These are phyloP conservation scores for Eudorina sp. DNA, from an alignment of 139 green algal genomes.

Conservation along the genomic window DNA sequence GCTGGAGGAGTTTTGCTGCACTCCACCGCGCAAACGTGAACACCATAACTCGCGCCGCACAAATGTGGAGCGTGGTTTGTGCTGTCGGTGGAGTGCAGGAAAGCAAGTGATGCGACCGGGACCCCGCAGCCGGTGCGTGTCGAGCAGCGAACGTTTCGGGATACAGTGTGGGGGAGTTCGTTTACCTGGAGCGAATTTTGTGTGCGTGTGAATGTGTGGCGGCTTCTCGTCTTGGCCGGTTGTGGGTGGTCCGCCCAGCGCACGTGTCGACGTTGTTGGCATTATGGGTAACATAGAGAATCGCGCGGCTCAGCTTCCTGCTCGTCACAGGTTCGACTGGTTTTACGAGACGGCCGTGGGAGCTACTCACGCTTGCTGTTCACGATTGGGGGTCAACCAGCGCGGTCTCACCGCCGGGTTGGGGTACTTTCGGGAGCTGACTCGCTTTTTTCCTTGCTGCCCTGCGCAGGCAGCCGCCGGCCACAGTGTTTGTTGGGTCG, in stretches of 20 bases:
- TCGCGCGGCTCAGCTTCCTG: background rate
- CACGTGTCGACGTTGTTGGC: background rate
- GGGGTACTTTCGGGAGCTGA: background rate
- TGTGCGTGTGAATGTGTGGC: too few species aligned
- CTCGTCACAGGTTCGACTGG: background rate
- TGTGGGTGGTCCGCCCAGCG: background rate
- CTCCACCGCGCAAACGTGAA: background rate
- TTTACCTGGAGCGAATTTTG: slow-evolving; percentile 25
- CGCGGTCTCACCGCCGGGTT: background rate
- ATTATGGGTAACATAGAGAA: background rate
- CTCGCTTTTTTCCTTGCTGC: background rate
- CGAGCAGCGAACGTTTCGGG: slow-evolving; percentile 25
- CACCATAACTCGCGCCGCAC: background rate
- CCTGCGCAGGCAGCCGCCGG: background rate
- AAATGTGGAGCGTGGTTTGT: slow-evolving; percentile 12
- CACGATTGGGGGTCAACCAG: background rate
- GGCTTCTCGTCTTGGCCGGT: background rate
- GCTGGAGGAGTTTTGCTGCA: slow-evolving; percentile 2
- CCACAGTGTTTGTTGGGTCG: slow-evolving; percentile 1
- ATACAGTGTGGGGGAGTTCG: slow-evolving; percentile 2
- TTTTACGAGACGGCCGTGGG: background rate
- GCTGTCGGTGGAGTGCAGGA: background rate
- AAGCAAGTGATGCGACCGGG: background rate
- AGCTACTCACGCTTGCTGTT: background rate
- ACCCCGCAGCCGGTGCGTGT: background rate